Percentiles rank a stretch among this genome's conserved stretches.
These are phyloP conservation scores for Aquilaria sinensis DNA, from an alignment of 345 rosid genomes.

Conservation along the genomic window DNA sequence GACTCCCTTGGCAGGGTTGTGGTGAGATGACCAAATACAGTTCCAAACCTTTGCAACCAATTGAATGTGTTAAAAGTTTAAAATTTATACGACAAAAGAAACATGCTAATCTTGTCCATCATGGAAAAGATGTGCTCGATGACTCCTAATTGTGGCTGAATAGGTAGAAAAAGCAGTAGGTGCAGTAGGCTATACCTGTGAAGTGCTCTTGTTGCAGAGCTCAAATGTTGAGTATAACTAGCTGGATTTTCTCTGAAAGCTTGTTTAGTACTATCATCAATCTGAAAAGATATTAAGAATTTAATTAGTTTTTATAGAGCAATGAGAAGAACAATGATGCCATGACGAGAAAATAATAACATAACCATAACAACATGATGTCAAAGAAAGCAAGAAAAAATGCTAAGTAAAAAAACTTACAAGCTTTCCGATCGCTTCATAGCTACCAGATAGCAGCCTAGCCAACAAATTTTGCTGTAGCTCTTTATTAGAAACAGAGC, in stretches of 20 bases:
- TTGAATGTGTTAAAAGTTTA: too few species aligned
- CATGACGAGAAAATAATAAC: conserved; percentile 10
- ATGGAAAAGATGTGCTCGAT: background rate
- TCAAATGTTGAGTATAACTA: conserved; percentile 50
- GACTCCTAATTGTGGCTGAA: background rate
- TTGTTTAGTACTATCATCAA: conserved; percentile 46
- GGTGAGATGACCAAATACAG: conserved; percentile 74
- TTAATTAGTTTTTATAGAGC: background rate
- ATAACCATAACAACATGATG: conserved; percentile 4
- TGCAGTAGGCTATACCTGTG: conserved; percentile 47
- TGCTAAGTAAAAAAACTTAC: conserved; percentile 36
- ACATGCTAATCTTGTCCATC: too few species aligned
- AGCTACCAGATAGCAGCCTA: conserved; percentile 80
- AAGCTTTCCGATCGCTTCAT: conserved; percentile 74
- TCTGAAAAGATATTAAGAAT: conserved; percentile 37
- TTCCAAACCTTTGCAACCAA: conserved; percentile 61
- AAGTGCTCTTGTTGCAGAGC: conserved; percentile 73
- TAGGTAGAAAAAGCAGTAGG: conserved; percentile 8
- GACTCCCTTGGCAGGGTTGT: conserved; percentile 37
- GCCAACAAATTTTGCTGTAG: conserved; percentile 68
- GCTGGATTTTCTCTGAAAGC: conserved; percentile 68
- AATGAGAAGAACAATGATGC: too few species aligned
- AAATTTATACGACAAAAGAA: too few species aligned
- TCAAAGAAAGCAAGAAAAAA: background rate
- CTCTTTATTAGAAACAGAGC: conserved; percentile 63